Conservation (phyloP, 2,329 filamentous ascomycete species). For the Hypoxylon sp. region DNA sequence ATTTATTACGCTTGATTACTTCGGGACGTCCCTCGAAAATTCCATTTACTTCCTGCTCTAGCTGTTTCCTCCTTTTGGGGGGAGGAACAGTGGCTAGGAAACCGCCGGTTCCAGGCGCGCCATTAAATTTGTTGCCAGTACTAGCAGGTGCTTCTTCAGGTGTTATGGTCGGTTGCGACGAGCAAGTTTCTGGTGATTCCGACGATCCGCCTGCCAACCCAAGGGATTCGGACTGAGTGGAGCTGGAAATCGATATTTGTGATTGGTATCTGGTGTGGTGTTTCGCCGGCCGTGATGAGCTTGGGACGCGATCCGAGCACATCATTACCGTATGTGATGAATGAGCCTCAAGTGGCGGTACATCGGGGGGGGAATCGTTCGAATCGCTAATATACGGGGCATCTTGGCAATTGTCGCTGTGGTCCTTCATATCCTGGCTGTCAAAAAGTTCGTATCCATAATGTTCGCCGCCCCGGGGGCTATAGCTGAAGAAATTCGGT, state of each 20-base stretch:
- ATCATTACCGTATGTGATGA: slow-evolving; percentile 10
- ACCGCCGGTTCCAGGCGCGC: not conserved
- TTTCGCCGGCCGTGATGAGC: slow-evolving; percentile 30
- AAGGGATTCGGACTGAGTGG: slow-evolving; percentile 46
- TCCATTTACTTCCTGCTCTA: slow-evolving; percentile 47
- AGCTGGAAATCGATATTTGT: slow-evolving; percentile 31
- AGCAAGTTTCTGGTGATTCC: slow-evolving; percentile 47
- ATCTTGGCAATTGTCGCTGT: slow-evolving; percentile 38
- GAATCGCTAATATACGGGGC: slow-evolving; percentile 27
- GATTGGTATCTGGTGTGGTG: slow-evolving; percentile 26
- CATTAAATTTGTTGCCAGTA: slow-evolving; percentile 6
- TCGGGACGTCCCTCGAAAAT: slow-evolving; percentile 50
- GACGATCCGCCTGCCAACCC: slow-evolving; percentile 50
- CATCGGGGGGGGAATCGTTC: slow-evolving; percentile 35
- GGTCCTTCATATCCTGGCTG: slow-evolving; percentile 22
- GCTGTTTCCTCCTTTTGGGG: slow-evolving; percentile 50
- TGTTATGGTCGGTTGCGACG: slow-evolving; percentile 47
- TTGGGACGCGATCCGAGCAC: slow-evolving; percentile 15
- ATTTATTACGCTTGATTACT: slow-evolving; percentile 66
- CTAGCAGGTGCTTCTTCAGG: slow-evolving; percentile 36
- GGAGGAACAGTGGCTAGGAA: slow-evolving; percentile 15
- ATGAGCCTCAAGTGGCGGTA: slow-evolving; percentile 21
- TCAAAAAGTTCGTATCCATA: slow-evolving; percentile 46
- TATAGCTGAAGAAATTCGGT: slow-evolving; percentile 45
- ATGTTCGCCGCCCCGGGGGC: slow-evolving; percentile 44